phyloP scores from a whole-genome alignment of 2,329 filamentous ascomycete genomes.

The Nemania abortiva region DNA sequence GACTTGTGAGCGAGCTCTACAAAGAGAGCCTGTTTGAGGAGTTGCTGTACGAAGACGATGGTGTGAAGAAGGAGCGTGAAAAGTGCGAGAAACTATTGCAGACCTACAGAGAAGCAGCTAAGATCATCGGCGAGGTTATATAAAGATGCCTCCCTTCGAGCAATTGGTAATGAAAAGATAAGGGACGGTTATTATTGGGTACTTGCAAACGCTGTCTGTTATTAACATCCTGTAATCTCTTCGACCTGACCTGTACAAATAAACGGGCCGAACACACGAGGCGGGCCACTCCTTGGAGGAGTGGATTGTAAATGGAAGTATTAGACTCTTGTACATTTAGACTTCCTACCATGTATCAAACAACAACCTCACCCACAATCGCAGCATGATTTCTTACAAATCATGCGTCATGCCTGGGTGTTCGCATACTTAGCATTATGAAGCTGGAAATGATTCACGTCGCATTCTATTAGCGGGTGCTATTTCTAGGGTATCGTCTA shows the following conservation, averaged over 20 bases:
- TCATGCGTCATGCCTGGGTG: background rate
- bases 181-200: slow-evolving; percentile 11
- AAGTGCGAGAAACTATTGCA: slow-evolving; percentile 97
- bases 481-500: slow-evolving; percentile 36
- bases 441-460: slow-evolving; percentile 15
- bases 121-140: slow-evolving; percentile 97
- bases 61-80: slow-evolving; percentile 95
- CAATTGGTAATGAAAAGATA: background rate
- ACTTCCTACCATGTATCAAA: slow-evolving; percentile 26
- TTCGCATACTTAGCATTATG: background rate
- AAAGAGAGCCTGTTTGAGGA: slow-evolving; percentile 92
- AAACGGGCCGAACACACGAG: slow-evolving; percentile 21
- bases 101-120: slow-evolving; percentile 97
- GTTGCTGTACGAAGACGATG: slow-evolving; percentile 95
- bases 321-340: slow-evolving; percentile 39
- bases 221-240: slow-evolving; percentile 26
- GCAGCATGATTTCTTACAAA: slow-evolving; percentile 20
- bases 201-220: slow-evolving; percentile 22
- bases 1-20: slow-evolving; percentile 94
- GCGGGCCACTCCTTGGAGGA: slow-evolving; percentile 13
- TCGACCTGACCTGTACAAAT: slow-evolving; percentile 34
- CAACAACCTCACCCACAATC: slow-evolving; percentile 27
- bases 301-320: slow-evolving; percentile 29
- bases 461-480: slow-evolving; percentile 18
- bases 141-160: slow-evolving; percentile 55